Base-by-base conservation (phyloP, 179 eudicot genomes). In the Vitellaria paradoxa region DNA sequence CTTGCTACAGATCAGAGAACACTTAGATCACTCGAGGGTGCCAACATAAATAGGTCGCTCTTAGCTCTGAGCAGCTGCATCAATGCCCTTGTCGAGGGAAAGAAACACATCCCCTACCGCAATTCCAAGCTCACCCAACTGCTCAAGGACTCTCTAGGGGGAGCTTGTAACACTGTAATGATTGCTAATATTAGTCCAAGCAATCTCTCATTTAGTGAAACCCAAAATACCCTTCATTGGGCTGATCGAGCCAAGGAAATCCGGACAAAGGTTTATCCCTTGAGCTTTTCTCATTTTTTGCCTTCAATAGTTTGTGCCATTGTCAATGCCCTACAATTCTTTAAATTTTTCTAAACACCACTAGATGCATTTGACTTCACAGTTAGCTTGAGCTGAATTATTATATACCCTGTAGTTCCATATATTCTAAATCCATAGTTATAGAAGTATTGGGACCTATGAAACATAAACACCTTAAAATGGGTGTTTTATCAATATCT, bases 221-320 rank as follows among this genome's bases (percentile, higher is more conserved):
- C 98, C 2, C 98, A 93, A 79, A 93, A 93, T 68, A 93, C 98
- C n/a, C 93, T 93, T 18, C 97, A 93, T 75, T 90, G 98, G 98
- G 97, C 98, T 80, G 97, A 93, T 77, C 89, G 97, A 63, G 97
- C 95, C 73, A 92, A 93, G 84, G 97, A 93, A 82, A 93, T 93
- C 65, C 87, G 93, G 15, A 92, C 87, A 69, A 92, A 92, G 97
- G 96, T 91, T 63, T n/a, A 45, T 52, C 26, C 15, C 71, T 42
- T 1, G 24, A 23, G n/a, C 61, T 76, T 52, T n/a, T 30, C 62
- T 76, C 20, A 26, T 47, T 77, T 46, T 63, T 21, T 9, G 9
- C 42, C 65, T 73, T 40, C 56, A 40, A 9, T 18, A 20, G 46
- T 40, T 21, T 21, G 59, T 37, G n/a, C 15, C 59, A 55, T 59